Evolutionary conservation across 176 grass and related monocot species (phyloP), one percentile per base, ranked within the genome.

Genomic region (Avena sativa): DNA sequence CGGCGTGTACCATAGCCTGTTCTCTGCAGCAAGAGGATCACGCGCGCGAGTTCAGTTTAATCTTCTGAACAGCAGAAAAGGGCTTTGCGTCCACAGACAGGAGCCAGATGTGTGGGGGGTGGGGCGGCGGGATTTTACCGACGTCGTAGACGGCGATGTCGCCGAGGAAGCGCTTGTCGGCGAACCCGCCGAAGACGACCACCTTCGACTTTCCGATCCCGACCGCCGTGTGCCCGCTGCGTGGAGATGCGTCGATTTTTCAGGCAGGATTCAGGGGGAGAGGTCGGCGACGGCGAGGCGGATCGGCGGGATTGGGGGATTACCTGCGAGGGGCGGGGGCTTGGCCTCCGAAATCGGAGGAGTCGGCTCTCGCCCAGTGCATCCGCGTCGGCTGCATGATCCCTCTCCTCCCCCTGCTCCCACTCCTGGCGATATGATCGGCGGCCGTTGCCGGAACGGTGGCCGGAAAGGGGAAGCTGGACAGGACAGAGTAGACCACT

Each of bases 181-280:
- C 89, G 87, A 95, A 98, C 61, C 96, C 93, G 50, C 96, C 93
- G 81, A 98, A 98, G 68, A 98, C 52, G 20, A 98, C 92, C 73
- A 96, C 86, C 85, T 96, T 98, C 25, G 96, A 98, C 77, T 90
- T 95, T 44, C 95, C 95, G 53, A 98, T 90, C 62, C 66, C 79
- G 52, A 94, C 87, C 13, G 93, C 88, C 58, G 93, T 91, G 87
- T 98, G 96, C 20, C 93, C 96, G 63, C 93, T 98, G 92, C 79
- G 76, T 26, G 79, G 26, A 86, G 2, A 4, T 20, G 32, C 44
- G 19, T 23, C 47, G 76, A 38, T 49, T 68, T 68, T 44, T 75
- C 53, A 84, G 70, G 51, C 23, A 14, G 44, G 14, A 36, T 47
- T 51, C 10, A 25, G 25, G 23, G 4, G n/a, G 20, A 0, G 10